Evolutionary conservation across 1,284 basidiomycete species (phyloP).

Genomic region (Coniferiporia sulphurascens): DNA sequence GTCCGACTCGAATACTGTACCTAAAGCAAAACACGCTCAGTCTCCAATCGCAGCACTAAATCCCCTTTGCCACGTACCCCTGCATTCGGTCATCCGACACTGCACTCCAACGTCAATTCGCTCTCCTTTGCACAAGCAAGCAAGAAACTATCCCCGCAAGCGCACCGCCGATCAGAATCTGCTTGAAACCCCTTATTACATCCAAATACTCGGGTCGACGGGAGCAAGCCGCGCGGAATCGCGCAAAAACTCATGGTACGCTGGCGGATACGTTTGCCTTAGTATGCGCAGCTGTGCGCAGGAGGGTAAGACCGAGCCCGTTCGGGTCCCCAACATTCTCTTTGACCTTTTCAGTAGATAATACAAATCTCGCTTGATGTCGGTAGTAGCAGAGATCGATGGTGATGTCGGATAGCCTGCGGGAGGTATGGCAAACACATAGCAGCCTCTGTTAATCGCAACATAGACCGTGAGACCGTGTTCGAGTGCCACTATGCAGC

Average conservation of each 20-base stretch:
- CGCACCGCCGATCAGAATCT: slow-evolving; percentile 30
- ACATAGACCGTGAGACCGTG: slow-evolving; percentile 26
- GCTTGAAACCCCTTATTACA: slow-evolving; percentile 21
- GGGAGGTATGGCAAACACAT: slow-evolving; percentile 30
- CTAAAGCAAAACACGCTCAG: background rate
- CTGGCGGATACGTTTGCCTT: slow-evolving; percentile 16
- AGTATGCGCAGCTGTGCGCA: slow-evolving; percentile 5
- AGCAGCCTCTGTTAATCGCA: slow-evolving; percentile 28
- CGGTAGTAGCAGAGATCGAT: background rate
- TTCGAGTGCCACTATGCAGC: slow-evolving; percentile 28
- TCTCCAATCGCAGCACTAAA: no score
- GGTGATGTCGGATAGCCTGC: slow-evolving; percentile 27
- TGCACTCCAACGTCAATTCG: slow-evolving; percentile 27
- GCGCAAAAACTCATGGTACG: slow-evolving; percentile 20
- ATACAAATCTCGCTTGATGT: slow-evolving; percentile 18
- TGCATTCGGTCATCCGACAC: slow-evolving; percentile 35
- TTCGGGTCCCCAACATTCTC: background rate
- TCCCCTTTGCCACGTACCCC: slow-evolving; percentile 21
- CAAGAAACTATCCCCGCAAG: slow-evolving; percentile 25
- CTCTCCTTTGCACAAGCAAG: slow-evolving; percentile 28
- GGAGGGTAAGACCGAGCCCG: slow-evolving; percentile 6
- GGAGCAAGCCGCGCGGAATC: slow-evolving; percentile 19
- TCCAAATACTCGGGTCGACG: slow-evolving; percentile 20
- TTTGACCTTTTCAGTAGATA: background rate
- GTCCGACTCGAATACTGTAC: slow-evolving; percentile 8